Evolutionary conservation across 2,329 filamentous ascomycete species (phyloP).

Genomic region (Cercospora sesami): DNA sequence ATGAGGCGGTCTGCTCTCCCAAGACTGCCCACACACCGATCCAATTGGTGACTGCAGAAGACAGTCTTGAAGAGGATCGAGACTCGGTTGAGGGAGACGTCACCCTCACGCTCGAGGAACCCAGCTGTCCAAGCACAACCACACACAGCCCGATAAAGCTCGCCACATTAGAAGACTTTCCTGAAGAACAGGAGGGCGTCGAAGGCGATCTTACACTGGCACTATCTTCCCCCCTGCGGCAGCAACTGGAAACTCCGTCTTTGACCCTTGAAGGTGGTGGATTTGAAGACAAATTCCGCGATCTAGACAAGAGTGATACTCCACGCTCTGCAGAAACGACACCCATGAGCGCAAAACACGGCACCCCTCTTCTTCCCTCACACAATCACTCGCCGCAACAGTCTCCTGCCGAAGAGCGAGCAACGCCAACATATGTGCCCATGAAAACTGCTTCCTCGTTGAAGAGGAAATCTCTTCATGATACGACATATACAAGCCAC

Average conservation of each 20-base stretch:
- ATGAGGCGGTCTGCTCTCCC: neutral
- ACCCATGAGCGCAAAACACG: neutral
- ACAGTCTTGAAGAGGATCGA: conserved; percentile 6
- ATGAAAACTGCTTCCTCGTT: neutral
- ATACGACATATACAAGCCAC: neutral
- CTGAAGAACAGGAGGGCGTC: conserved; percentile 5
- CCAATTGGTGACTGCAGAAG: conserved; percentile 15
- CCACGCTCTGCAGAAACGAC: conserved; percentile 39
- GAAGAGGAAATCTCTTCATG: conserved; percentile 4
- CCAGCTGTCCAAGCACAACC: conserved; percentile 4
- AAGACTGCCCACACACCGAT: conserved; percentile 8
- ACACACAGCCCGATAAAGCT: conserved; percentile 15
- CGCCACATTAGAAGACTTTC: conserved; percentile 8
- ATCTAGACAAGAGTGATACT: conserved; percentile 12
- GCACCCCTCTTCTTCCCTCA: neutral
- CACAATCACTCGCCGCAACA: neutral
- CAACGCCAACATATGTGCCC: neutral
- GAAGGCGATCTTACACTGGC: conserved; percentile 17
- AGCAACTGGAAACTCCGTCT: neutral
- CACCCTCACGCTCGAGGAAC: conserved; percentile 9
- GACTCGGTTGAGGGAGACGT: conserved; percentile 9
- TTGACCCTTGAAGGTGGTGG: neutral
- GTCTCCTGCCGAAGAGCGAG: neutral
- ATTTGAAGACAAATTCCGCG: conserved; percentile 16
- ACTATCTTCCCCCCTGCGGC: conserved; percentile 5